A percentile compares a stretch with the other conserved stretches of the same genome.
Conservation (phyloP, 176 grass and related monocot genomes). For the Eleusine coracana region DNA sequence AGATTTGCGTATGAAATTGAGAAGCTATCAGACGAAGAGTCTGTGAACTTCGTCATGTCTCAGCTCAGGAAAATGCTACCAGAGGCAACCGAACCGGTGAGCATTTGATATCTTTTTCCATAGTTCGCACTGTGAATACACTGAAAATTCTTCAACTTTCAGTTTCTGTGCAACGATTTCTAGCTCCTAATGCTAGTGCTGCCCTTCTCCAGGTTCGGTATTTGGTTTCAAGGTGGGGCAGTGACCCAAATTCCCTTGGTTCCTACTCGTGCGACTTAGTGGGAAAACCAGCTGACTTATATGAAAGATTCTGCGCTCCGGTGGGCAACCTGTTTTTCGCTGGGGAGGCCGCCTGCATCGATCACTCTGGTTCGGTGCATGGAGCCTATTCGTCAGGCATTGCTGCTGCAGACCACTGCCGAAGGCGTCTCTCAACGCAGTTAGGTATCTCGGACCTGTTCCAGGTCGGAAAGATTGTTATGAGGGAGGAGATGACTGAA, state of each 20-base stretch:
- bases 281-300: constrained; percentile 88
- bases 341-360: constrained; percentile 84
- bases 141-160: background rate
- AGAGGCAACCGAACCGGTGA: constrained; percentile 75
- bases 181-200: constrained; percentile 1
- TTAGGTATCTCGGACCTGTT: constrained; percentile 73
- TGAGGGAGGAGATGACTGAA: constrained; percentile 86
- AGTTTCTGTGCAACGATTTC: background rate
- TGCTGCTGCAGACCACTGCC: constrained; percentile 70
- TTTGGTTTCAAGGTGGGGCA: constrained; percentile 92
- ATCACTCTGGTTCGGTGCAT: constrained; percentile 92
- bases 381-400: constrained; percentile 94
- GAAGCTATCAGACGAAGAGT: constrained; percentile 83
- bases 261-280: constrained; percentile 95
- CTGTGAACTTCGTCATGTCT: constrained; percentile 75
- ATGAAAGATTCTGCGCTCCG: constrained; percentile 86
- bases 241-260: constrained; percentile 77
- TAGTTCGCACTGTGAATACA: background rate
- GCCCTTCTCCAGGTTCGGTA: constrained; percentile 64
- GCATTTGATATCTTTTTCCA: background rate
- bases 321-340: constrained; percentile 96
- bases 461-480: constrained; percentile 55
- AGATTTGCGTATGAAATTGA: constrained; percentile 86
- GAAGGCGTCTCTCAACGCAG: constrained; percentile 62
- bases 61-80: constrained; percentile 90